Base-by-base conservation (phyloP, 148 eudicot species). In the Arbutus unedo region DNA sequence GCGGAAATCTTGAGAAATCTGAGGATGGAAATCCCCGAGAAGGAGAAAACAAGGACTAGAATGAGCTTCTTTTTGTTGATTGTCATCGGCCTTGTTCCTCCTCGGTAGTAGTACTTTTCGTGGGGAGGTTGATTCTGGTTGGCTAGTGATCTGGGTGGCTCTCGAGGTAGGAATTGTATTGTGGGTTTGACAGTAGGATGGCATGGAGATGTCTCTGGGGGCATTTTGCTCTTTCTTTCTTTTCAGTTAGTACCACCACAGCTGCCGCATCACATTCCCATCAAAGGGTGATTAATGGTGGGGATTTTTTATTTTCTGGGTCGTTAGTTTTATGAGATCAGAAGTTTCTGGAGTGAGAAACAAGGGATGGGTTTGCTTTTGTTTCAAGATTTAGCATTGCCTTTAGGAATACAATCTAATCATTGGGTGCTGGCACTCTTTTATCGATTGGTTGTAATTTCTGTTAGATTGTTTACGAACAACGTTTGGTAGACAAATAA, bases 11-110 rank as follows among this genome's bases (percentile, higher is more conserved):
- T 87, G 74, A 94, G 79, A 56, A 96, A 90, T 78, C 97, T 82
- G 84, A 96, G 81, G 79, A 96, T 72, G 45, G 99, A 96, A 76
- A 89, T 80, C 5, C 80, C 82, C 59, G 85, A 89, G 21, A 94
- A 88, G 59, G 89, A 21, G 68, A 93, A 84, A 73, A 96, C 85
- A 0, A 96, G 90, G 41, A 84, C n/a, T 6, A 88, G 92, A 78
- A 94, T 86, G 82, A 94, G 85, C 75, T 91, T 92, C 85, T 75
- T 93, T 66, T 88, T 88, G 45, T 91, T 86, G 8, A 91, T 81
- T 31, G 84, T 85, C 93, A 92, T 90, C 51, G 68, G 88, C 31
- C 53, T 83, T 16, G 78, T 16, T 43, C 68, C 83, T 59, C 48
- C 43, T 23, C 43, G 15, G 43, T 66, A 15, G 50, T 45, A n/a